Conservation (phyloP, 148 eudicot genomes). For the Polygonum maritimum region DNA sequence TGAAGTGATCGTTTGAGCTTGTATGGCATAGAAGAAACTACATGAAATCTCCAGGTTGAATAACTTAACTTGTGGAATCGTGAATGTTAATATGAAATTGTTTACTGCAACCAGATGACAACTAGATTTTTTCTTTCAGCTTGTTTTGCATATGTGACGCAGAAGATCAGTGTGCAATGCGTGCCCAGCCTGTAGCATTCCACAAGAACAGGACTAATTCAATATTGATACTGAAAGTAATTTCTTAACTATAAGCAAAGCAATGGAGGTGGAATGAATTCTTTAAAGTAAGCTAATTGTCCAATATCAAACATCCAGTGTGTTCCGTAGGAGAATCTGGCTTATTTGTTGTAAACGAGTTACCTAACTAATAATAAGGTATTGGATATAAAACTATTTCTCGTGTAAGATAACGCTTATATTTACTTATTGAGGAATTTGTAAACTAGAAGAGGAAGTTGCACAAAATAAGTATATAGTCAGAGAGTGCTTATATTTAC, state of each 20-base stretch:
- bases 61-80: not conserved
- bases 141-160: conserved; percentile 26
- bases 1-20: no score
- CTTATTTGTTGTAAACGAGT: no score
- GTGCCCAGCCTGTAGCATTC: conserved; percentile 66
- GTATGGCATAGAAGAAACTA: no score
- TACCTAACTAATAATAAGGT: not conserved
- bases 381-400: not conserved
- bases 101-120: not conserved
- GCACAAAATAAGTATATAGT: not conserved
- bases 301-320: not conserved
- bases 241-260: not conserved
- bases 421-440: not conserved
- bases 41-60: not conserved
- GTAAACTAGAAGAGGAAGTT: not conserved
- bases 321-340: not conserved
- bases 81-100: not conserved
- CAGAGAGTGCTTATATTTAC: not conserved
- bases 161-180: conserved; percentile 69
- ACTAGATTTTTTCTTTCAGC: not conserved
- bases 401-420: not conserved
- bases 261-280: not conserved
- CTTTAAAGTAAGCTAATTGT: not conserved
- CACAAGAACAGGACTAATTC: not conserved
- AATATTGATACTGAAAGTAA: not conserved